Conservation (phyloP, 2,329 filamentous ascomycete genomes). For the Neofusicoccum ribis region DNA sequence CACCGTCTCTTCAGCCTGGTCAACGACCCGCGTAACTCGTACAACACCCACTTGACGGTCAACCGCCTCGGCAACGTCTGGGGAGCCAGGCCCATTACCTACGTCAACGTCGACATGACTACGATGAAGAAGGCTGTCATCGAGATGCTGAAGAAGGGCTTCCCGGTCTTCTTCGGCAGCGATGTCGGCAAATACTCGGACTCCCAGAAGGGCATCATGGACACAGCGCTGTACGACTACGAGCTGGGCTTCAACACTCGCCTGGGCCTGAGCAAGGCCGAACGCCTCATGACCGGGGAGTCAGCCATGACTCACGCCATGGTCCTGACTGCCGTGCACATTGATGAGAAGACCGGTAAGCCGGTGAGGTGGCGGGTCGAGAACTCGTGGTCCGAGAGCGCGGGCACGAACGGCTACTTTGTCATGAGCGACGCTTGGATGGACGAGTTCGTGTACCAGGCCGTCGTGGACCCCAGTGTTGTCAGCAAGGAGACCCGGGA, state of each 20-base stretch:
- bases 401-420: constrained; percentile 79
- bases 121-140: constrained; percentile 73
- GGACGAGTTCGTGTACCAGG: constrained; percentile 76
- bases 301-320: constrained; percentile 89
- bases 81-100: constrained; percentile 72
- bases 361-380: constrained; percentile 80
- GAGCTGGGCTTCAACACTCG: constrained; percentile 78
- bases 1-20: constrained; percentile 76
- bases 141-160: constrained; percentile 72
- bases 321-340: constrained; percentile 83
- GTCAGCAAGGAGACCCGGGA: constrained; percentile 64
- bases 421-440: constrained; percentile 77
- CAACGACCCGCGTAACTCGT: constrained; percentile 79
- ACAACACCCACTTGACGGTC: constrained; percentile 72
- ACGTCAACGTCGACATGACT: constrained; percentile 77
- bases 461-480: constrained; percentile 71
- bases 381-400: constrained; percentile 75
- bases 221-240: constrained; percentile 74
- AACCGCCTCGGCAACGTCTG: constrained; percentile 79
- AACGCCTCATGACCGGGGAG: constrained; percentile 72
- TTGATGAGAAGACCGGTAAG: constrained; percentile 58
- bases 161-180: constrained; percentile 85
- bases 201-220: constrained; percentile 71
- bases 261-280: constrained; percentile 73
- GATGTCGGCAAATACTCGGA: constrained; percentile 86